Evolutionary conservation across 2,329 filamentous ascomycete genomes (phyloP).

Genomic region (Penicillium aurantiogriseum): DNA sequence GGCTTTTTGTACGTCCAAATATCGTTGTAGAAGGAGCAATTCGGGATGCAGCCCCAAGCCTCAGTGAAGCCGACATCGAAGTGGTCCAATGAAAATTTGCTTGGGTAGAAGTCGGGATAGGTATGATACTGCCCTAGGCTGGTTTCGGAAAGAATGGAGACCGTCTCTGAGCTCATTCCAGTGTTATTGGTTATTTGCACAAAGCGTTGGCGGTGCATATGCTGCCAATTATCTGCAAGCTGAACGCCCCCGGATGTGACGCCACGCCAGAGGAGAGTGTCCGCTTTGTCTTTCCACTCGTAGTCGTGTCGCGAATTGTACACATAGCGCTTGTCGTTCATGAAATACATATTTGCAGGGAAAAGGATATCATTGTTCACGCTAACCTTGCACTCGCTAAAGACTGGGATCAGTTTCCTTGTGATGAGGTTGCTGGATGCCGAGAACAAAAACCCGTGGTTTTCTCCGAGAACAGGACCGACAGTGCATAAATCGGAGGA

Average conservation of each 20-base stretch:
- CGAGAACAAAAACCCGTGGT: conserved; percentile 63
- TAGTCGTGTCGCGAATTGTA: conserved; percentile 57
- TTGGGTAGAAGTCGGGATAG: conserved; percentile 10
- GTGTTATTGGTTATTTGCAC: conserved; percentile 39
- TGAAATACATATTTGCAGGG: conserved; percentile 66
- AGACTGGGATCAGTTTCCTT: conserved; percentile 59
- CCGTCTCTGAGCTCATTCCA: conserved; percentile 21
- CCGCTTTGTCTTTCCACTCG: conserved; percentile 58
- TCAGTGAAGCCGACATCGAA: conserved; percentile 40
- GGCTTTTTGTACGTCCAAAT: conserved; percentile 25
- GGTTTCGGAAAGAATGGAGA: conserved; percentile 32
- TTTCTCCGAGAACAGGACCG: conserved; percentile 60
- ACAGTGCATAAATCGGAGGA: conserved; percentile 65
- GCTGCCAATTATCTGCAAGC: conserved; percentile 37
- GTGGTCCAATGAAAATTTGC: conserved; percentile 33
- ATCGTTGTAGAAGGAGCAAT: conserved; percentile 38
- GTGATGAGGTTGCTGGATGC: conserved; percentile 48
- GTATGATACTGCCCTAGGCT: conserved; percentile 7
- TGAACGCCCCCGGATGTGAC: conserved; percentile 63
- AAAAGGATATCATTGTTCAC: conserved; percentile 70
- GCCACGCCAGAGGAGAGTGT: conserved; percentile 62
- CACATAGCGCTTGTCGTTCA: conserved; percentile 57
- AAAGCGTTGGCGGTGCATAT: conserved; percentile 41
- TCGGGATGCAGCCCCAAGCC: conserved; percentile 37
- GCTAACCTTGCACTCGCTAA: conserved; percentile 66